Base-by-base conservation (phyloP, 2,329 filamentous ascomycete species). In the Alternaria sp. region DNA sequence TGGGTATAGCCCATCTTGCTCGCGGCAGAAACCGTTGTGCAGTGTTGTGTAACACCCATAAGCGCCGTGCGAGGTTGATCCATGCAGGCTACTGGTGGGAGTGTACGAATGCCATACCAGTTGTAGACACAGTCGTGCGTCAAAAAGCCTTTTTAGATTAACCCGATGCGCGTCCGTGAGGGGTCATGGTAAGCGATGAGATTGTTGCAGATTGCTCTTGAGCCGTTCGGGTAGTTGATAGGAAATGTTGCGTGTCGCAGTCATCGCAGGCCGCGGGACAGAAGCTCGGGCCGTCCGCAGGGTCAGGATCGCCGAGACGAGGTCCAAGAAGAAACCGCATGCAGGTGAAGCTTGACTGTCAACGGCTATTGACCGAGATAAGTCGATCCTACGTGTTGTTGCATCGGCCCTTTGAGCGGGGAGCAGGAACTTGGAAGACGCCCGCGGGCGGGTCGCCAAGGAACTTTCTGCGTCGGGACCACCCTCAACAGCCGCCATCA, bases 11-110 rank as follows among this genome's bases (percentile, higher is more conserved):
- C 60, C 60, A 28, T 60, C 60, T 53, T 61, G 58, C 47, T 57
- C 57, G 58, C 61, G 61, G 61, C 37, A 61, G 55, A 60, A 25
- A 30, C 49, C 43, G 44, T 44, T 49, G 50, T 25, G 44, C 61
- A 51, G 25, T 44, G 50, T 30, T 59, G 63, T 60, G 56, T 47
- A 57, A 65, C 63, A 30, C 53, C 21, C 23, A 55, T 59, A 63
- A 63, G 63, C 63, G 63, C 63, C 56, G 60, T 57, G 53, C 21
- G 50, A 55, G 37, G 43, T 21, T 18, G 46, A 60, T 59, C 46
- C 9, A 56, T 59, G 55, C 63, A 45, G 49, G 46, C 60, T 57
- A 63, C 51, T 53, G 51, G 44, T 43, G 49, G 54, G 49, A 45
- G 18, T 51, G 44, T 55, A 30, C 41, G n/a, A 33, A 54, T 60